Conservation (phyloP, 139 green algal species). For the Tetradesmus lagerheimii region DNA sequence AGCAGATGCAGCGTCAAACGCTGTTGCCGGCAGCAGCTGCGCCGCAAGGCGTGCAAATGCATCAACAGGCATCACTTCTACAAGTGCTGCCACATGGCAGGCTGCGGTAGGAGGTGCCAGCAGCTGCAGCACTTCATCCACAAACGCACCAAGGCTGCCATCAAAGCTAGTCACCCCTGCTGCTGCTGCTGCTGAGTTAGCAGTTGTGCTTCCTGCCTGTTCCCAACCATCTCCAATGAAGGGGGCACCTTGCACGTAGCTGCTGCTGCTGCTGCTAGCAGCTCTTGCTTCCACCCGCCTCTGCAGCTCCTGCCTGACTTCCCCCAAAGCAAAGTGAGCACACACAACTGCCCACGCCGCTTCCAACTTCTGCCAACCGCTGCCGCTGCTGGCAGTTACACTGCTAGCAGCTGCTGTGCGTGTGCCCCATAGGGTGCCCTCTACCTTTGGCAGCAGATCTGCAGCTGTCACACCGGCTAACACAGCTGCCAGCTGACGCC, state of each 20-base stretch:
- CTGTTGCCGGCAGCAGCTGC: not conserved
- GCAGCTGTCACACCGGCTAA: not conserved
- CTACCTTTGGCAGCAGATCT: not conserved
- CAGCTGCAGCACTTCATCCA: not conserved
- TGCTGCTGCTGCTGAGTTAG: not conserved
- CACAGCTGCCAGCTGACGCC: constrained; percentile 9
- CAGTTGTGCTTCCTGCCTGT: not conserved
- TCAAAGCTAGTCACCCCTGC: not conserved
- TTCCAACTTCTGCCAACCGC: constrained; percentile 3
- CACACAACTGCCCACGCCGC: constrained; percentile 19
- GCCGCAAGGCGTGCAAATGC: constrained; percentile 2
- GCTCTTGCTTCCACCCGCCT: not conserved
- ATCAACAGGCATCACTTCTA: not conserved
- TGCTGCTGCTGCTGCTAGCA: constrained; percentile 16
- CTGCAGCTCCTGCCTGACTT: constrained; percentile 7
- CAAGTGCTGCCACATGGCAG: not conserved
- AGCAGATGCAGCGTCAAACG: not conserved
- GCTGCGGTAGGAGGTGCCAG: not conserved
- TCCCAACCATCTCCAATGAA: constrained; percentile 30
- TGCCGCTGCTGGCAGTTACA: not conserved
- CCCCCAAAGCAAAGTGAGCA: constrained; percentile 1
- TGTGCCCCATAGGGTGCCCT: not conserved
- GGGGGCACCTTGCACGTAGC: not conserved
- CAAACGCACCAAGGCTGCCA: constrained; percentile 22
- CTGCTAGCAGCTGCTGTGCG: not conserved